Base-by-base conservation (phyloP, 176 grass and related monocot species). In the Aegilops longissima region DNA sequence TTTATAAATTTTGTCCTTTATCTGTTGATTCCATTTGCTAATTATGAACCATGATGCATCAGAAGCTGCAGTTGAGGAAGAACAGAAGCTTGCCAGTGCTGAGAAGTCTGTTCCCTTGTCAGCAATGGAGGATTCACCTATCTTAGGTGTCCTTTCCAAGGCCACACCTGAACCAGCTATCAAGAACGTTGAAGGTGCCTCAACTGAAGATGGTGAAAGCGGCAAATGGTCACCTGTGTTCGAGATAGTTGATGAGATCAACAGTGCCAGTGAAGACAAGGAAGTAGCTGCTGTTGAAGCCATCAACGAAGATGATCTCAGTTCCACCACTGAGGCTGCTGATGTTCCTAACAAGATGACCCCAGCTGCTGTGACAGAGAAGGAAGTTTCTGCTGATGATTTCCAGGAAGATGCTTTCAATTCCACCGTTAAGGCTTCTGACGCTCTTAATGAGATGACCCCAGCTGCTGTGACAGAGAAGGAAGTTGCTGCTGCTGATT, bases 81-180 rank as follows among this genome's bases (percentile, higher is more conserved):
- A 83, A 17, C 35, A 80, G 4, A 65, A 73, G 61, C 38, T 12
- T 12, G 0, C 11, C 66, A 79, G 51, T 62, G 66, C 64, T 80
- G 71, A 92, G 78, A 62, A 65, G 23, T 62, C 68, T 76, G 20
- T 9, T 86, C 13, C 44, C 36, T 49, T 90, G 73, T 23, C 71
- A 61, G 20, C 14, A 30, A 71, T 88, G 52, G 80, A 67, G 14
- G 86, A 91, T 83, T 92, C 92, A 38, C 90, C 90, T 25, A 97
- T 93, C 70, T n/a, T 85, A 4, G 88, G 93, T 20, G 49, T 87
- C 14, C 18, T 92, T 82, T 86, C 85, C 23, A 84, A 92, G 66
- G 74, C 0, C 9, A 80, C 38, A 77, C 20, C 75, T 66, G 89
- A 68, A 52, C 56, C 72, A 72, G 66, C 39, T 27, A 66, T 65